Conservation (phyloP, 768 basidiomycete species). For the Leccinellum rugosiceps region DNA sequence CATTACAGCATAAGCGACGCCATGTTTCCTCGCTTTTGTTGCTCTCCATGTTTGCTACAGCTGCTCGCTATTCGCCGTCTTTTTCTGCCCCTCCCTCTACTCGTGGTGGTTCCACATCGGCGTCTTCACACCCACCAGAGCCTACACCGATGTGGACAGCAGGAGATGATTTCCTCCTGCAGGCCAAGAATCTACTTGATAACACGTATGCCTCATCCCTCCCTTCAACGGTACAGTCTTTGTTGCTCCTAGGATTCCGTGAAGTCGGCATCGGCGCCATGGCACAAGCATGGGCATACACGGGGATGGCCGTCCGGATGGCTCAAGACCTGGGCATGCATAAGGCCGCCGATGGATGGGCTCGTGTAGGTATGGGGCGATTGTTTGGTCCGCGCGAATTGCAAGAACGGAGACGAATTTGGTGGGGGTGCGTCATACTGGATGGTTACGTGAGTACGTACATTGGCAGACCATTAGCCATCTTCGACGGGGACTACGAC, state of each 20-base stretch:
- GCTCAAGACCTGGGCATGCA: conserved; percentile 87
- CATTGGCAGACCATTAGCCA: conserved; percentile 74
- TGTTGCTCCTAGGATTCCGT: conserved; percentile 78
- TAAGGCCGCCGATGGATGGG: conserved; percentile 77
- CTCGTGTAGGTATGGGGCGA: conserved; percentile 49
- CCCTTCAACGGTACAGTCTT: conserved; percentile 72
- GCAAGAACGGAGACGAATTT: conserved; percentile 68
- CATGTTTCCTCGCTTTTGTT: conserved; percentile 64
- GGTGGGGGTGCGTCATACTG: conserved; percentile 77
- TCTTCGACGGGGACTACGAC: conserved; percentile 75
- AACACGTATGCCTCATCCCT: conserved; percentile 66
- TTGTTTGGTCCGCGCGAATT: conserved; percentile 62
- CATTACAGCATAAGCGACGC: conserved; percentile 40
- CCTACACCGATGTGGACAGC: conserved; percentile 73
- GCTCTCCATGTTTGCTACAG: conserved; percentile 80
- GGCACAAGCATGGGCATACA: conserved; percentile 84
- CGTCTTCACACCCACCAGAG: conserved; percentile 39
- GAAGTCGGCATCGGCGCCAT: conserved; percentile 88
- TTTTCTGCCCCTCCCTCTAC: conserved; percentile 26
- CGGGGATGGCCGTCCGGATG: conserved; percentile 91
- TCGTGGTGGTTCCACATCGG: conserved; percentile 25
- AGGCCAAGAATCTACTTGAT: conserved; percentile 66
- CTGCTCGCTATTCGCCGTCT: conserved; percentile 61
- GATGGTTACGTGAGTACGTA: conserved; percentile 79
- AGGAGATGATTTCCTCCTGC: conserved; percentile 67